Evolutionary conservation across 805 yeast genomes (phyloP).

Genomic region (Wickerhamiella spandovensis): DNA sequence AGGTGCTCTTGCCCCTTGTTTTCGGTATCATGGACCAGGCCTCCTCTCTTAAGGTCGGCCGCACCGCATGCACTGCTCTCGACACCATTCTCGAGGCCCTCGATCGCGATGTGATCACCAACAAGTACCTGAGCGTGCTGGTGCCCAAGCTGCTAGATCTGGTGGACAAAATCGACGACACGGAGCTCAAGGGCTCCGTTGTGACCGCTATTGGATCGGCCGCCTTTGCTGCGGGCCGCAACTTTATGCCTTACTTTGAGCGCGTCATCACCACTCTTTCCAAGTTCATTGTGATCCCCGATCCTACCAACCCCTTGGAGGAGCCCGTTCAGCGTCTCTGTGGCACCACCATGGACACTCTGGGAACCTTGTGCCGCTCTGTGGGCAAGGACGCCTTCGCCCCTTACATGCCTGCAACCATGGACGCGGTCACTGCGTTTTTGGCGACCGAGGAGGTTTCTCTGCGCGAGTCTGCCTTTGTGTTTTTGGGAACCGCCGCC

Average conservation of each 20-base stretch:
- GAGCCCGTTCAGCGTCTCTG: slow-evolving; percentile 87
- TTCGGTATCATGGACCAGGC: slow-evolving; percentile 81
- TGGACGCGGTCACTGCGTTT: slow-evolving; percentile 73
- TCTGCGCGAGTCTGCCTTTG: slow-evolving; percentile 88
- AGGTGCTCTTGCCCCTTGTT: slow-evolving; percentile 68
- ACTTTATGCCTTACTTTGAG: slow-evolving; percentile 75
- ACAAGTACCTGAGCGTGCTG: slow-evolving; percentile 68
- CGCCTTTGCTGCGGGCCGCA: slow-evolving; percentile 86
- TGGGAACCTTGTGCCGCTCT: slow-evolving; percentile 91
- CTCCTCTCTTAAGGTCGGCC: slow-evolving; percentile 67
- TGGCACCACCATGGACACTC: slow-evolving; percentile 84
- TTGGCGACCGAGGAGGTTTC: slow-evolving; percentile 66
- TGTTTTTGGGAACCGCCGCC: slow-evolving; percentile 87
- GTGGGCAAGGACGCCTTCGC: slow-evolving; percentile 86
- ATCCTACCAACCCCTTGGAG: slow-evolving; percentile 50
- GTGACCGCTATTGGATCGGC: slow-evolving; percentile 96
- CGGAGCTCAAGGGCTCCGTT: slow-evolving; percentile 38
- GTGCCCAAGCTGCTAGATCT: slow-evolving; percentile 80
- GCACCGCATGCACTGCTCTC: slow-evolving; percentile 78
- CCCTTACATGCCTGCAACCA: slow-evolving; percentile 73
- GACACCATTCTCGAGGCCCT: slow-evolving; percentile 88
- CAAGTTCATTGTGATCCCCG: slow-evolving; percentile 45
- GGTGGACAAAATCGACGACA: slow-evolving; percentile 57
- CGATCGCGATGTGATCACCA: slow-evolving; percentile 70
- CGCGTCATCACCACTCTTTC: slow-evolving; percentile 69